Conservation (phyloP, 2,329 filamentous ascomycete genomes). For the Talaromyces sp. region DNA sequence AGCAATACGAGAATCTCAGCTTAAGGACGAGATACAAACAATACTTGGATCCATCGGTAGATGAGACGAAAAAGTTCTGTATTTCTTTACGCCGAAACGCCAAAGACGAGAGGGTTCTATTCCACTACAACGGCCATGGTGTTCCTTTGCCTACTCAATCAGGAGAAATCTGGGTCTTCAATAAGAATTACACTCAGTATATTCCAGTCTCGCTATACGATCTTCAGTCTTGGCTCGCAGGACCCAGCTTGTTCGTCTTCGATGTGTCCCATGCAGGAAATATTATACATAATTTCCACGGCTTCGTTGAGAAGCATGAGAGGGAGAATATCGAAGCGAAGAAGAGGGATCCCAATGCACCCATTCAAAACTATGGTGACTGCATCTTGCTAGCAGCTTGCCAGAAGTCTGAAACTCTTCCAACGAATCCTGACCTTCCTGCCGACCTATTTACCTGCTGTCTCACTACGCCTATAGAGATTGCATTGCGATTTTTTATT, state of each 20-base stretch:
- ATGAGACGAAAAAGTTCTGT: constrained; percentile 96
- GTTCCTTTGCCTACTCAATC: constrained; percentile 93
- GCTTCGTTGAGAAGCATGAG: constrained; percentile 92
- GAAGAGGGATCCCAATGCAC: constrained; percentile 68
- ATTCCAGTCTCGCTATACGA: constrained; percentile 96
- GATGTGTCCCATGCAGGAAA: constrained; percentile 96
- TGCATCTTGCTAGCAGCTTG: constrained; percentile 93
- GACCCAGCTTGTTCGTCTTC: constrained; percentile 94
- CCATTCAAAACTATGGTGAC: constrained; percentile 66
- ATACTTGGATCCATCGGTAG: constrained; percentile 90
- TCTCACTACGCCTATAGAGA: constrained; percentile 93
- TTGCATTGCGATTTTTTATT: constrained; percentile 94
- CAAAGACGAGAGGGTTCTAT: constrained; percentile 92
- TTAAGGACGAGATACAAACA: constrained; percentile 97
- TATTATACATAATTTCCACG: constrained; percentile 90
- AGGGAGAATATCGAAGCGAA: constrained; percentile 76
- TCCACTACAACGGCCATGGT: constrained; percentile 98
- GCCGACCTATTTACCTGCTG: constrained; percentile 96
- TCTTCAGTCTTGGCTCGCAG: constrained; percentile 90
- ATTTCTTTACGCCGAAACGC: constrained; percentile 84
- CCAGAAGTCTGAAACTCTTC: constrained; percentile 82
- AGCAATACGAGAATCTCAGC: constrained; percentile 92
- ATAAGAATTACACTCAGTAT: constrained; percentile 97
- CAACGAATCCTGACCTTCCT: constrained; percentile 88
- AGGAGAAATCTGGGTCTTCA: constrained; percentile 99